phyloP scores from a whole-genome alignment of 2,329 filamentous ascomycete species.

The Fusarium nematophilum region DNA sequence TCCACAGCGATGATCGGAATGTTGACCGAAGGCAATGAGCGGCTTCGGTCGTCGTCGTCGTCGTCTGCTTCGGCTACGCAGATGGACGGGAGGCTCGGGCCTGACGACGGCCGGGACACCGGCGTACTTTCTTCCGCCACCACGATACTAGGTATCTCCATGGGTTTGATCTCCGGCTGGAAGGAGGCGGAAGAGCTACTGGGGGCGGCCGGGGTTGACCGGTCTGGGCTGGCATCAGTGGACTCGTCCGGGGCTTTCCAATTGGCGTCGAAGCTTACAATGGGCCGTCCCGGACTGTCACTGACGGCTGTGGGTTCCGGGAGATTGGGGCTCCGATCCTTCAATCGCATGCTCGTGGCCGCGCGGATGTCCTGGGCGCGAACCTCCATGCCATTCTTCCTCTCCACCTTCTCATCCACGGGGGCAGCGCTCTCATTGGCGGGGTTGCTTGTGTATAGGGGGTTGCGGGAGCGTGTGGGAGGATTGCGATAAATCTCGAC shows the following conservation, averaged over 20 bases:
- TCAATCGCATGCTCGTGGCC: constrained; percentile 89
- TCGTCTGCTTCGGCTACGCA: constrained; percentile 48
- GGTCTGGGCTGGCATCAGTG: constrained; percentile 72
- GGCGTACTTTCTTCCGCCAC: constrained; percentile 60
- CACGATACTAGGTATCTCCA: constrained; percentile 65
- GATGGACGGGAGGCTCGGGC: constrained; percentile 50
- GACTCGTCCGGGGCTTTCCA: constrained; percentile 80
- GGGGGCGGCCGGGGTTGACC: constrained; percentile 46
- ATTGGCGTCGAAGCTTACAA: constrained; percentile 93
- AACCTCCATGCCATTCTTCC: constrained; percentile 84
- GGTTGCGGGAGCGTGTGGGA: constrained; percentile 83
- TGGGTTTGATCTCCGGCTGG: constrained; percentile 47
- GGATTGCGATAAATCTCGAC: constrained; percentile 88
- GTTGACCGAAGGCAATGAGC: constrained; percentile 53
- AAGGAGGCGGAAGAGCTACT: constrained; percentile 39
- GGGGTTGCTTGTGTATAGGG: constrained; percentile 79
- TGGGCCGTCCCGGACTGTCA: constrained; percentile 88
- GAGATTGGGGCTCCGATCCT: constrained; percentile 86
- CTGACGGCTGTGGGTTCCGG: constrained; percentile 92
- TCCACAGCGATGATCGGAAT: constrained; percentile 63
- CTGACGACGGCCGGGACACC: constrained; percentile 44
- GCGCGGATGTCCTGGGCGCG: constrained; percentile 88
- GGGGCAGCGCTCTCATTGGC: constrained; percentile 46
- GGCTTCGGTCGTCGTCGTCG: constrained; percentile 37
- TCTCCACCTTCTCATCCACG: constrained; percentile 60